phyloP scores from a whole-genome alignment of 2,329 filamentous ascomycete genomes.

The Aspergillus costaricaensis region DNA sequence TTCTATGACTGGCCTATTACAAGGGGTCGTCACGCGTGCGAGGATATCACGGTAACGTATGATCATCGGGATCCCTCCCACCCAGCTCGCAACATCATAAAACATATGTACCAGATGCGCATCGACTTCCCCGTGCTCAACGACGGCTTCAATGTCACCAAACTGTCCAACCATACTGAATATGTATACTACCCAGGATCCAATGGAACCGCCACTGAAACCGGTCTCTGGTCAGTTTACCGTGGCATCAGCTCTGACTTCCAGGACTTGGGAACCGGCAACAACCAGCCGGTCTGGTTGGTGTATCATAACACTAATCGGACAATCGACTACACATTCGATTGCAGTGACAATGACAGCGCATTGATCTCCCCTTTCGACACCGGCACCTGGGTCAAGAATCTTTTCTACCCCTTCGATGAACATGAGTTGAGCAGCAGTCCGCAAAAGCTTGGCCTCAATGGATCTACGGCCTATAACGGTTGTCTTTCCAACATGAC shows the following conservation, averaged over 20 bases:
- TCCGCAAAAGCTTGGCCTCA: conserved; percentile 47
- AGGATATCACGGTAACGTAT: conserved; percentile 57
- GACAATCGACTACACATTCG: conserved; percentile 55
- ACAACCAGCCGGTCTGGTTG: conserved; percentile 49
- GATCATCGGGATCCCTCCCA: conserved; percentile 65
- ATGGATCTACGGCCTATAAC: conserved; percentile 48
- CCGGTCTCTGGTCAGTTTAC: conserved; percentile 61
- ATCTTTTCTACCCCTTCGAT: conserved; percentile 63
- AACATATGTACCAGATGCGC: conserved; percentile 62
- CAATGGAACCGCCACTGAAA: conserved; percentile 54
- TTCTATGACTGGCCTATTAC: conserved; percentile 60
- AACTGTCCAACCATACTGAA: conserved; percentile 58
- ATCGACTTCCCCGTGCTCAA: conserved; percentile 59
- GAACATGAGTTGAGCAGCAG: conserved; percentile 53
- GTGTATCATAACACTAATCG: conserved; percentile 49
- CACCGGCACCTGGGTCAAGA: conserved; percentile 57
- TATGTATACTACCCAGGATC: conserved; percentile 54
- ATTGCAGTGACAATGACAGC: conserved; percentile 51
- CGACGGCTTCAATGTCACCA: conserved; percentile 57
- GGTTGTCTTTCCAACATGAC: conserved; percentile 58
- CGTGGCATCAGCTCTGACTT: conserved; percentile 51
- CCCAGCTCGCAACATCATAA: conserved; percentile 61
- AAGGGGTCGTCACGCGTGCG: conserved; percentile 54
- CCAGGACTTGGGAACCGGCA: conserved; percentile 51
- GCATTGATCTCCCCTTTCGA: conserved; percentile 60